Evolutionary conservation across 2,329 filamentous ascomycete genomes (phyloP).

Genomic region (Iodosphaeria phyllophila): DNA sequence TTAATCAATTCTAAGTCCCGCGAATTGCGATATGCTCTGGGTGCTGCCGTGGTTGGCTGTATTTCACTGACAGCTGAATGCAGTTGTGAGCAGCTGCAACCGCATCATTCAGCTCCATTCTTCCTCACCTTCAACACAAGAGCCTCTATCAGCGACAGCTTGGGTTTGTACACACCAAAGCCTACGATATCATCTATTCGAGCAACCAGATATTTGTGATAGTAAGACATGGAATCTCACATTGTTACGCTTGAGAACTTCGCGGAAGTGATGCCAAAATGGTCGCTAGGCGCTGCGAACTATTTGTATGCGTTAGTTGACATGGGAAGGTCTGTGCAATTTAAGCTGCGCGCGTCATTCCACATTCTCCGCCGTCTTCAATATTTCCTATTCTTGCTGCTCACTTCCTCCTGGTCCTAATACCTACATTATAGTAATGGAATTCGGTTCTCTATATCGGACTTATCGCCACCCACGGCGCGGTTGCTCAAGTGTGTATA

Average conservation of each 20-base stretch:
- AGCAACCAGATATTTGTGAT: no score
- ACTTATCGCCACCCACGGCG: slow-evolving; percentile 50
- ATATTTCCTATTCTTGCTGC: not conserved
- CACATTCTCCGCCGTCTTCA: slow-evolving; percentile 3
- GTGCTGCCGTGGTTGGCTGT: no score
- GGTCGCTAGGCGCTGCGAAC: slow-evolving; percentile 24
- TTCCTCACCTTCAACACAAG: no score
- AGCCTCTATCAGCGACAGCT: no score
- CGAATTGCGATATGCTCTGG: no score
- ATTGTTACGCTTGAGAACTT: slow-evolving; percentile 33
- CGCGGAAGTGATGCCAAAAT: slow-evolving; percentile 25
- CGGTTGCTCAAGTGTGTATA: slow-evolving; percentile 64
- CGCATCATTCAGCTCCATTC: no score
- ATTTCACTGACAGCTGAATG: no score
- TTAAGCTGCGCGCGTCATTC: slow-evolving; percentile 1
- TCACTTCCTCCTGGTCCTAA: slow-evolving; percentile 4
- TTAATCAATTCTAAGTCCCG: no score
- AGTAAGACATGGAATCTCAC: no score
- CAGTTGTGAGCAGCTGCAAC: no score
- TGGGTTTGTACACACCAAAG: no score
- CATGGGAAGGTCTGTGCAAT: slow-evolving; percentile 33
- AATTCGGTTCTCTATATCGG: slow-evolving; percentile 79
- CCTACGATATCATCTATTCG: no score
- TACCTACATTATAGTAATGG: slow-evolving; percentile 59
- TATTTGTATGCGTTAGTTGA: slow-evolving; percentile 39